Evolutionary conservation across 1,139 yeast species (phyloP), one percentile per base, ranked within the genome.

Genomic region (Debaryomycetaceae sp.): DNA sequence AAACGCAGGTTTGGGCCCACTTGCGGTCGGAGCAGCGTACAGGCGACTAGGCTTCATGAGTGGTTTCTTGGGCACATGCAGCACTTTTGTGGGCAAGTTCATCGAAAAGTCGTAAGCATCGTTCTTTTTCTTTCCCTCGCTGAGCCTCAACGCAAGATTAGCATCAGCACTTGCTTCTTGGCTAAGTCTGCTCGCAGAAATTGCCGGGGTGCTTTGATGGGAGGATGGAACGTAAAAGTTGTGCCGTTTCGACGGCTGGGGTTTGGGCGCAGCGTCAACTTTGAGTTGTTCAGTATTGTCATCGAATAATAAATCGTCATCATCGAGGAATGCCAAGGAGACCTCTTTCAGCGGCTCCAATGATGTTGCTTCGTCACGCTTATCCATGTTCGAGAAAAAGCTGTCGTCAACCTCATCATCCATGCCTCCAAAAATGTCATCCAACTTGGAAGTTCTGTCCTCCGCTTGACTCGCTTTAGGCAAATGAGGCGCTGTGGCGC

Each of bases 81-180:
- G n/a, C n/a, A n/a, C n/a, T n/a, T n/a, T n/a, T n/a, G n/a, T n/a
- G n/a, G n/a, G n/a, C n/a, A n/a, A n/a, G n/a, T n/a, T n/a, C 23
- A 71, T 60, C 1, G 95, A 95, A 44, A 85, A 78, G 49, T 85
- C 95, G 48, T 83, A 85, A 1, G 86, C 85, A 56, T 80, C 85
- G 12, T 79, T 71, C 45, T 75, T 78, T 45, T 71, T 70, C 49
- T 78, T 78, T 16, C 64, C 64, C 16, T 55, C 55, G 27, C 63
- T 66, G 11, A 75, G 49, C 32, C 58, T 59, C 34, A 53, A 40
- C 8, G 53, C 36, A 28, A 59, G 48, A 9, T 53, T 43, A 29
- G 46, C 46, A 10, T 33, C 11, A 15, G 30, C 18, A 17, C 28
- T 23, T 26, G 42, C 23, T n/a, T n/a, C n/a, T n/a, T n/a, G n/a